Base-by-base conservation (phyloP, 345 rosid species). In the Pseudoturritis turrita region DNA sequence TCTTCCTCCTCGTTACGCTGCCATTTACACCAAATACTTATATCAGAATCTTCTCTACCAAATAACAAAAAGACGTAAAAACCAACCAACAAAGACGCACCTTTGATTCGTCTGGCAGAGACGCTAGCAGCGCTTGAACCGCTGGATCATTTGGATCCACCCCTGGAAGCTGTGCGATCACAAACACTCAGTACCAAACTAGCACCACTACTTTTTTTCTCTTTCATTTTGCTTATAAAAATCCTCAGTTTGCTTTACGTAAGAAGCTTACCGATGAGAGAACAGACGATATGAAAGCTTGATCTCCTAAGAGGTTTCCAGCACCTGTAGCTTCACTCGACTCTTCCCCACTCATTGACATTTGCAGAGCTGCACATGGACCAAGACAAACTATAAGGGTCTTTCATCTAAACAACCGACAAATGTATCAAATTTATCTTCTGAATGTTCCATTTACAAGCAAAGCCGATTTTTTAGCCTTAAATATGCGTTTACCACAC, bases 71-170 rank as follows among this genome's bases (percentile, higher is more conserved):
- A 31, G 0, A 5, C 39, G 37, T 36, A 9, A 8, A 15, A 25
- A 18, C 7, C 57, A 25, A 18, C 7, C 57, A 51, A 67, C 23
- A 49, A 47, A 58, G 33, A 54, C 80, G 4, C 60, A 90, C 96
- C 88, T 90, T 88, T 59, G 87, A 74, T 54, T 86, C 88, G 45
- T 81, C 78, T 69, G 79, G 86, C 74, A 90, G 73, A 68, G 94
- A 86, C 15, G 89, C 90, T 53, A 88, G 86, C 75, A 90, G 78
- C 45, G 83, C 92, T 69, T 84, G 82, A 31, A 90, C 88, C 13
- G 87, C 79, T 59, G 90, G 94, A 75, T 90, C 90, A 68, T 90
- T 85, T 23, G 90, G 88, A 77, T 90, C 92, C 75, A 90, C 92
- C 65, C 96, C 92, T 41, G 94, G 96, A 81, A 90, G 94, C 96